Evolutionary conservation across 225 moss, liverwort and hornwort genomes (phyloP), one percentile per base, ranked within the genome.

Genomic region (Polytrichum commune): DNA sequence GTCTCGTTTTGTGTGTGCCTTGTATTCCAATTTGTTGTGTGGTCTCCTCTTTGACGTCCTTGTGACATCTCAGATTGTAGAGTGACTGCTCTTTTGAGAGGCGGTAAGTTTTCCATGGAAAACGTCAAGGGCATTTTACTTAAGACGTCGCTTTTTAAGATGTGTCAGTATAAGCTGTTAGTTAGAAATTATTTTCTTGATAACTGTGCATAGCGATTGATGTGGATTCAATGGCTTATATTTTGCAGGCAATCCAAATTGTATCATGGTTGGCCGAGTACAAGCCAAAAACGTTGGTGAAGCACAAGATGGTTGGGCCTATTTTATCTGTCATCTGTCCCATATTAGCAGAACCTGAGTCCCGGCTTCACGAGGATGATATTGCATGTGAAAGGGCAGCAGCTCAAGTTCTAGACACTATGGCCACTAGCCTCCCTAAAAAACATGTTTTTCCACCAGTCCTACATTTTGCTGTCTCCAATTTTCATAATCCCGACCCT

Each of bases 401-500:
- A 79, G 95, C 95, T 53, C 95, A 99, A 86, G 91, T 95, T 70
- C 78, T 99, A 26, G 98, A 99, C 73, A 93, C 91, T 20, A 99
- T 99, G 93, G 98, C 98, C 62, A 91, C 93, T 75, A 91, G 86
- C 71, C 95, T 99, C 64, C 95, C 98, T 7, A 99, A 93, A 76
- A 99, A 91, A 64, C 83, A 99, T 62, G 93, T 99, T 27, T 99
- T 99, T 54, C 93, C 95, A 70, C 87, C 95, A 24, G 87, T 99
- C 30, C 72, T 95, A 55, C 77, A 80, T 72, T 99, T 99, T 78
- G 88, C 95, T 58, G 78, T 87, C 63, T 87, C 87, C 55, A 92
- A 99, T 73, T 85, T 85, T 32, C 83, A 93, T 53, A 99, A 99
- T 69, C 84, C 93, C 16, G 90, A 99, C 72, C 89, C 85, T 27